Evolutionary conservation across 176 grass and related monocot genomes (phyloP), one percentile per base, ranked within the genome.

Genomic region (Puya raimondii): DNA sequence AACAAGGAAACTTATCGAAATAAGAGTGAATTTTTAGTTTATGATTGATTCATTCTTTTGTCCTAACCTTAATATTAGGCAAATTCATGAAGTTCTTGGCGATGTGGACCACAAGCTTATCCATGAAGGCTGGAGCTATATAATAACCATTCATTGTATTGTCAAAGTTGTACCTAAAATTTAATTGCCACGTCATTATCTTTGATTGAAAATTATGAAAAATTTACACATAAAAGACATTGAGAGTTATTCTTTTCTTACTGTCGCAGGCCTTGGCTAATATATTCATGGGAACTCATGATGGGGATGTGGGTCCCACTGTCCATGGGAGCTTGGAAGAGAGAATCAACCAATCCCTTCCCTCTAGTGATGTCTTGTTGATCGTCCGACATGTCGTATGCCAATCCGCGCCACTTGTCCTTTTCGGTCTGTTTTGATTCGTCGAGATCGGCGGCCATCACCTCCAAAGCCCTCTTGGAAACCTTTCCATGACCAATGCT

Each of bases 31-130:
- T 33, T 33, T 33, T 33, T 2, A 33, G 29, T 33, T 33, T 33
- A 33, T 3, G 27, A 33, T 33, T 33, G 29, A 33, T 33, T 33
- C 29, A 33, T 33, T 33, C 3, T 33, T 33, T 33, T 33, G 29
- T 13, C 16, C 16, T 78, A 22, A 82, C 81, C 86, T 96, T 96
- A 69, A 96, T 96, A 88, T 91, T 91, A 29, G 92, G 88, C 76
- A 96, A 80, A 76, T 12, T 73, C 92, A 96, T 96, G 83, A 87
- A 96, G 88, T 96, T 96, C 84, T 96, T 96, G 79, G 81, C 48
- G 68, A 96, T 77, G 88, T 96, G 92, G 9, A 96, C 92, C 3
- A 96, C 79, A 22, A 96, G 83, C 83, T 96, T 96, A 82, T 96
- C 92, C 92, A 96, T 87, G 84, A 96, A 96, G 4, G 81, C 86